phyloP scores from a whole-genome alignment of 768 basidiomycete genomes.

The Lepiota brunneoincarnata region DNA sequence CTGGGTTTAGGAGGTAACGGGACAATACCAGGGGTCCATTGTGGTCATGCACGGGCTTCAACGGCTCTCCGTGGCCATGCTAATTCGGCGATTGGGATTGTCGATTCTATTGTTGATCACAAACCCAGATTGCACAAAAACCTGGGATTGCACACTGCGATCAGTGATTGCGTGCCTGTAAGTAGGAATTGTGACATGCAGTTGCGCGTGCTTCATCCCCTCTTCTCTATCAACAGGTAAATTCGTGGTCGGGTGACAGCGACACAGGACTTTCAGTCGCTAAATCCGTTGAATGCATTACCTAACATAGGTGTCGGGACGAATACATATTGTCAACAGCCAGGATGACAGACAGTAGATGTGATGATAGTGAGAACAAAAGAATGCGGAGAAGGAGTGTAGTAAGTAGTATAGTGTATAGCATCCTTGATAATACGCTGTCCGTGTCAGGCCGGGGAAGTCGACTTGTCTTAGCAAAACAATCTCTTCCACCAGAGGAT shows the following conservation, averaged over 20 bases:
- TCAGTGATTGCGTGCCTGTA: not conserved
- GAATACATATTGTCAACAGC: constrained; percentile 3
- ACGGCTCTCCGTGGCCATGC: constrained; percentile 10
- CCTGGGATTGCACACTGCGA: constrained; percentile 7
- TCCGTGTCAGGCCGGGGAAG: not conserved
- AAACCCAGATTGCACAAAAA: not conserved
- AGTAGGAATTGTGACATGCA: not conserved
- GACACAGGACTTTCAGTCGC: not conserved
- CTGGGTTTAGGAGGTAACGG: not conserved
- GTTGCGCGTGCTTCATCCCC: too few species aligned
- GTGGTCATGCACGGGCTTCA: not conserved
- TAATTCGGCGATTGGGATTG: constrained; percentile 2
- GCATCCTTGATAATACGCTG: not conserved
- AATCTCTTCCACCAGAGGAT: constrained; percentile 75
- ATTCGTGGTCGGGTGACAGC: not conserved
- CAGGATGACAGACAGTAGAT: constrained; percentile 5
- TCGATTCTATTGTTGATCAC: constrained; percentile 2
- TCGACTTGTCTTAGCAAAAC: constrained; percentile 54
- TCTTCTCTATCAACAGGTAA: not conserved
- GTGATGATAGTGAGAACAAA: not conserved
- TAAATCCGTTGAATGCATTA: not conserved
- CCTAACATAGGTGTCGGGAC: not conserved
- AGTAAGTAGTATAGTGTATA: not conserved
- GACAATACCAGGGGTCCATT: constrained; percentile 6
- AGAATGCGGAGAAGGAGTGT: constrained; percentile 1